phyloP scores from a whole-genome alignment of 176 grass and related monocot genomes.

The Ampelocalamus luodianensis region DNA sequence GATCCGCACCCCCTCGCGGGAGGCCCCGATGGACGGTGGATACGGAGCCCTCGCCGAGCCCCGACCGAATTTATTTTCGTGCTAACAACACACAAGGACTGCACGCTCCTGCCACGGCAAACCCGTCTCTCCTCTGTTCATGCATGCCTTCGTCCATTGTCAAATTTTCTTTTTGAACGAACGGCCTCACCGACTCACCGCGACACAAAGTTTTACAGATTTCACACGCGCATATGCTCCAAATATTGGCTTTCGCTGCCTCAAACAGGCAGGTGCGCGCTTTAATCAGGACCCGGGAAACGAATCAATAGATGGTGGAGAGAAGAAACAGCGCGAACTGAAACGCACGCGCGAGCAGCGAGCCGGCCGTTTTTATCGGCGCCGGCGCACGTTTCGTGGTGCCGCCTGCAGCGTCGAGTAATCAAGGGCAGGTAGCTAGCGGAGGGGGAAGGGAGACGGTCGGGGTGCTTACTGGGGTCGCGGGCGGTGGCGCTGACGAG shows the following conservation, averaged over 20 bases:
- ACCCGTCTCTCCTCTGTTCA: not conserved
- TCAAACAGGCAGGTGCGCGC: not conserved
- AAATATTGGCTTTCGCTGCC: not conserved
- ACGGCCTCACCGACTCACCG: too few relatives aligned
- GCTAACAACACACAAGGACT: not conserved
- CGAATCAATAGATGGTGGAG: not conserved
- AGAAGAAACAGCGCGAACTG: not conserved
- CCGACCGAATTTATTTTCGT: too few relatives aligned
- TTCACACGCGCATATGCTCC: not conserved
- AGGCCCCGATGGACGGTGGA: too few relatives aligned
- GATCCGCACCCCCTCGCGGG: too few relatives aligned
- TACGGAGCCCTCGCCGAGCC: too few relatives aligned
- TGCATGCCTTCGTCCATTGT: not conserved
- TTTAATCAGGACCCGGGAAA: not conserved
- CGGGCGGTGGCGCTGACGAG: conserved; percentile 79
- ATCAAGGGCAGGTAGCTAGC: not conserved
- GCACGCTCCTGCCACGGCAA: not conserved
- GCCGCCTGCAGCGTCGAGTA: not conserved
- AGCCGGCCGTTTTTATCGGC: not conserved
- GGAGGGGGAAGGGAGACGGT: too few relatives aligned
- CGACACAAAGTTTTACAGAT: too few relatives aligned
- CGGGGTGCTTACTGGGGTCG: conserved; percentile 49
- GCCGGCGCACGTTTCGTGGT: not conserved
- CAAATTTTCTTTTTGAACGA: not conserved
- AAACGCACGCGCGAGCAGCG: not conserved